Percentiles rank a stretch among this genome's conserved stretches.
Conservation (phyloP, 176 grass and related monocot species). For the Metroxylon sagu region DNA sequence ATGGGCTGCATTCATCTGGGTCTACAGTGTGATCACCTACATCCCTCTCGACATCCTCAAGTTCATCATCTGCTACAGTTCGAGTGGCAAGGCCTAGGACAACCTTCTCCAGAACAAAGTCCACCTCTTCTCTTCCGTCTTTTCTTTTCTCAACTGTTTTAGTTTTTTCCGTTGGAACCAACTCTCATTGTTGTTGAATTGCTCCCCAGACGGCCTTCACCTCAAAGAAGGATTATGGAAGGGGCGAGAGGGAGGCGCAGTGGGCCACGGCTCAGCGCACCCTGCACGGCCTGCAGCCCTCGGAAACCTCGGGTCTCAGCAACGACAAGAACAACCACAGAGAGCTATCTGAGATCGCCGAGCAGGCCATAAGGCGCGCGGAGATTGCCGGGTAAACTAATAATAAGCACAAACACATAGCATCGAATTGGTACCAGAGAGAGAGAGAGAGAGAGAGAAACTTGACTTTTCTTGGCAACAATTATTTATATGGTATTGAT, state of each 20-base stretch:
- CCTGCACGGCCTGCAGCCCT: conserved; percentile 36
- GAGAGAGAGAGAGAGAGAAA: no score
- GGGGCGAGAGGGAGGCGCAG: conserved; percentile 36
- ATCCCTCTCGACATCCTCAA: conserved; percentile 77
- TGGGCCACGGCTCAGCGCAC: conserved; percentile 38
- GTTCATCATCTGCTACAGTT: conserved; percentile 56
- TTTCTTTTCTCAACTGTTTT: no score
- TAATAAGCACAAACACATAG: no score
- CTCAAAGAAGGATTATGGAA: conserved; percentile 33
- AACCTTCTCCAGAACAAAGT: conserved; percentile 50
- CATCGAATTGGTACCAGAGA: no score
- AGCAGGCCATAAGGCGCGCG: conserved; percentile 37
- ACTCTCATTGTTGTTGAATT: no score
- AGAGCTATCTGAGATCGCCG: conserved; percentile 33
- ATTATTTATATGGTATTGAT: no score
- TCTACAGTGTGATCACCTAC: conserved; percentile 67
- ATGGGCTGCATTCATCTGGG: conserved; percentile 64
- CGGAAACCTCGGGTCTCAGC: conserved; percentile 14
- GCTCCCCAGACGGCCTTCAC: conserved; percentile 31
- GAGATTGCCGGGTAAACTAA: conserved; percentile 38
- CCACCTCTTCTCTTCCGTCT: background rate
- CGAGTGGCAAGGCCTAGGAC: conserved; percentile 41
- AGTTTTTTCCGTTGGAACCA: no score
- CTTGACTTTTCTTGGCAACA: no score
- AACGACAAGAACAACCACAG: conserved; percentile 9